These are phyloP conservation scores for Epicoccum sorghinum DNA, from an alignment of 2,329 filamentous ascomycete species.

Conservation along the genomic window DNA sequence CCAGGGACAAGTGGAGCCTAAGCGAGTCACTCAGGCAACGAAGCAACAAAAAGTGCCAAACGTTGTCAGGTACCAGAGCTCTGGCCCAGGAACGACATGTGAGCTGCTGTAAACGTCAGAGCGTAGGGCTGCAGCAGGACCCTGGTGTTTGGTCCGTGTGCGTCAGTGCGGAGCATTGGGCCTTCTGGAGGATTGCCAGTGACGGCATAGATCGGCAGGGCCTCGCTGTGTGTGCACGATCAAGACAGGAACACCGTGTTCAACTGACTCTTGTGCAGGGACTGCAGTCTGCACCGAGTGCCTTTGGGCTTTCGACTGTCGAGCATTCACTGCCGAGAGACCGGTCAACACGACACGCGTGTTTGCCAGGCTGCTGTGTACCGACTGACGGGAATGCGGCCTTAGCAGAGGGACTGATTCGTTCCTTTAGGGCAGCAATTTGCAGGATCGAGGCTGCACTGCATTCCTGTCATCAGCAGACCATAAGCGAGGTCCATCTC, in stretches of 20 bases:
- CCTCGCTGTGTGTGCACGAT: not conserved
- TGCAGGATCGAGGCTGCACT: slow-evolving; percentile 8
- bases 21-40: not conserved
- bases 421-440: not conserved
- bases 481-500: slow-evolving; percentile 15
- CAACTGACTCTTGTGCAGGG: not conserved
- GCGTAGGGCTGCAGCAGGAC: slow-evolving; percentile 18
- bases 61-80: slow-evolving; percentile 7
- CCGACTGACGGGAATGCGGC: slow-evolving; percentile 2
- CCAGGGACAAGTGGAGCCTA: not conserved
- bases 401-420: not conserved
- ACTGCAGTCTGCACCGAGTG: not conserved
- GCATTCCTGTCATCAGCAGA: slow-evolving; percentile 5
- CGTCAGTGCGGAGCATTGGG: slow-evolving; percentile 14
- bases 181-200: slow-evolving; percentile 23
- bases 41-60: slow-evolving; percentile 1
- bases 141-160: slow-evolving; percentile 18
- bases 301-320: not conserved
- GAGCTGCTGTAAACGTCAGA: not conserved
- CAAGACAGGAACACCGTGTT: slow-evolving; percentile 4
- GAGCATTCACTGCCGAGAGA: not conserved
- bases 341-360: not conserved
- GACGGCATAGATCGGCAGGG: slow-evolving; percentile 9
- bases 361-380: slow-evolving; percentile 5
- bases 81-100: slow-evolving; percentile 1